A percentile compares a stretch with the other conserved stretches of the same genome.
phyloP scores from a whole-genome alignment of 2,329 filamentous ascomycete species.

The Piedraia hortae region DNA sequence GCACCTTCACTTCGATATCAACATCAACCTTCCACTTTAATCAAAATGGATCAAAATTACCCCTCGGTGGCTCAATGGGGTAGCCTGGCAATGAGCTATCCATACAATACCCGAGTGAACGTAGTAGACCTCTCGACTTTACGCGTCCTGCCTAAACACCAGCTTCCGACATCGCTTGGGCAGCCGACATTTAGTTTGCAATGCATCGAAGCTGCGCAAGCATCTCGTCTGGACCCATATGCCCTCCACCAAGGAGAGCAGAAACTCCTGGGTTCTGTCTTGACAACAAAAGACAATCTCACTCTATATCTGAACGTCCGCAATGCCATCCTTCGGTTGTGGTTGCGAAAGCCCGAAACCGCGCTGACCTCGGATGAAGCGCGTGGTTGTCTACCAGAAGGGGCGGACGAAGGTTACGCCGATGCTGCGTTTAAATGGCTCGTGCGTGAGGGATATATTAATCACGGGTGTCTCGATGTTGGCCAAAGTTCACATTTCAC shows the following conservation, averaged over 20 bases:
- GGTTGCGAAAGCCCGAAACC: slow-evolving; percentile 64
- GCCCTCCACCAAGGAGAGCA: slow-evolving; percentile 69
- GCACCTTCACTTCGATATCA: no score
- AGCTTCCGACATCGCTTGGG: no score
- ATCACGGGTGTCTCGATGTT: slow-evolving; percentile 69
- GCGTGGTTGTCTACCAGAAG: slow-evolving; percentile 65
- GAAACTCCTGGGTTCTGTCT: slow-evolving; percentile 45
- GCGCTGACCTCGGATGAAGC: slow-evolving; percentile 64
- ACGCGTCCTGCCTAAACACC: no score
- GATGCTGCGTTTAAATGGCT: slow-evolving; percentile 84
- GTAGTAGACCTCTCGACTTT: no score
- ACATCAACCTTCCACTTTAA: no score
- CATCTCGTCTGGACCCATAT: slow-evolving; percentile 71
- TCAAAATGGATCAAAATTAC: no score
- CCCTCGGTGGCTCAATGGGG: no score
- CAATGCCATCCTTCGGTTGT: slow-evolving; percentile 75
- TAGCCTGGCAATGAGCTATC: no score
- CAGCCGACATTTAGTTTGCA: slow-evolving; percentile 65
- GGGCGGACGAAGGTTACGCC: slow-evolving; percentile 68
- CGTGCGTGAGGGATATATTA: slow-evolving; percentile 73
- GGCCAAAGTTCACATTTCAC: slow-evolving; percentile 15
- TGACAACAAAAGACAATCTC: slow-evolving; percentile 70
- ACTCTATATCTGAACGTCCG: slow-evolving; percentile 90
- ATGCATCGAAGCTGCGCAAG: slow-evolving; percentile 69
- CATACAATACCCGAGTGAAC: no score